These are phyloP conservation scores for Moesziomyces globuligerus DNA, from an alignment of 1,284 basidiomycete species.

Conservation along the genomic window DNA sequence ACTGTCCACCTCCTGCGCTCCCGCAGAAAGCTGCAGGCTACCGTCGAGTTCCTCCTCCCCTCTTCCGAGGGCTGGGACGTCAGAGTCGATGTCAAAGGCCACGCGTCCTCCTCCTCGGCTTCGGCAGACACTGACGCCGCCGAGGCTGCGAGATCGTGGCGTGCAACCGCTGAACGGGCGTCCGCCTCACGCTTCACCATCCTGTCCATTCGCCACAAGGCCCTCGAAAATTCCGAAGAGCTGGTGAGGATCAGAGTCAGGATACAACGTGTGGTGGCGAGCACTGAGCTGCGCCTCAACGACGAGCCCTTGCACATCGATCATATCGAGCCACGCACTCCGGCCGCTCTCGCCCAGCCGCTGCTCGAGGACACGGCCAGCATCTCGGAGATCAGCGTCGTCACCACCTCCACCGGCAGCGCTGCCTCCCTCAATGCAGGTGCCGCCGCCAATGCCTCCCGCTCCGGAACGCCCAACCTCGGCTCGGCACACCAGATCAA, in stretches of 20 bases:
- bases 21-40: conserved; percentile 76
- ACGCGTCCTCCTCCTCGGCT: conserved; percentile 2
- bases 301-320: conserved; percentile 34
- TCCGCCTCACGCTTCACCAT: conserved; percentile 19
- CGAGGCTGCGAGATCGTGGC: conserved; percentile 78
- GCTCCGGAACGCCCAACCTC: conserved; percentile 70
- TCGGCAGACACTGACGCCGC: conserved; percentile 47
- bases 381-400: conserved; percentile 51
- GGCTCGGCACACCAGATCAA: conserved; percentile 71
- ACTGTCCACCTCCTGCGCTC: conserved; percentile 68
- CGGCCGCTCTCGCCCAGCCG: conserved; percentile 22
- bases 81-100: conserved; percentile 70
- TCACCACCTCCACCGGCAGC: conserved; percentile 41
- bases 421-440: conserved; percentile 24
- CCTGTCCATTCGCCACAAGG: conserved; percentile 30
- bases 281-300: conserved; percentile 52
- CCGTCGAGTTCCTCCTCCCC: conserved; percentile 82
- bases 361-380: conserved; percentile 51
- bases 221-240: conserved; percentile 39
- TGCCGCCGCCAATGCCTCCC: conserved; percentile 70
- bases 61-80: conserved; percentile 89
- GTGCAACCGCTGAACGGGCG: conserved; percentile 66
- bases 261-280: conserved; percentile 56
- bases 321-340: conserved; percentile 25
- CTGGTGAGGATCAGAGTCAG: conserved; percentile 40